These are phyloP conservation scores for Leonotis leonurus DNA, from an alignment of 257 asterid genomes.

Conservation along the genomic window DNA sequence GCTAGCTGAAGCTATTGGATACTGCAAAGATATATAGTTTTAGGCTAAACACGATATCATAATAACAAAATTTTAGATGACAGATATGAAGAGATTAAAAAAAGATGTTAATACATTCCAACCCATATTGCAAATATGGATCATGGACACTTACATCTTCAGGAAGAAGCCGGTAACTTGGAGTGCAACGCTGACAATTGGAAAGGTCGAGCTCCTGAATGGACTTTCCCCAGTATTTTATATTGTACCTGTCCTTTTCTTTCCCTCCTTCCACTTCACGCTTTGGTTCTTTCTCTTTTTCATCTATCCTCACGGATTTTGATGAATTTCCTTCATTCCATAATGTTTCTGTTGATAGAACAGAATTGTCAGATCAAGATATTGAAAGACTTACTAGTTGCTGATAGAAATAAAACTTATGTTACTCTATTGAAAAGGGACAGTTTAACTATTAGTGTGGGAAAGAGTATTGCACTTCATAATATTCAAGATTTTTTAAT, in stretches of 20 bases:
- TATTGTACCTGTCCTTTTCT: slow-evolving; percentile 69
- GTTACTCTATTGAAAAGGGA: neutral
- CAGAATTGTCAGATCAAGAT: slow-evolving; percentile 20
- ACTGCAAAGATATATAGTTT: slow-evolving; percentile 44
- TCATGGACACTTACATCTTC: slow-evolving; percentile 61
- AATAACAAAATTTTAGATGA: slow-evolving; percentile 1
- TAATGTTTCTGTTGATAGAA: slow-evolving; percentile 51
- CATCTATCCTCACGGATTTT: slow-evolving; percentile 52
- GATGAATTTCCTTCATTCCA: slow-evolving; percentile 82
- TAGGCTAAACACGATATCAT: neutral
- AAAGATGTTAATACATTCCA: neutral
- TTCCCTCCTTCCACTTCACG: slow-evolving; percentile 77
- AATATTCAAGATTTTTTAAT: neutral
- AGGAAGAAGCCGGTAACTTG: slow-evolving; percentile 98
- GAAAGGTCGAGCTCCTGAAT: slow-evolving; percentile 97
- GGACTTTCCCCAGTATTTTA: slow-evolving; percentile 88
- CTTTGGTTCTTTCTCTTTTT: slow-evolving; percentile 73
- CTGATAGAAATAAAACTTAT: neutral
- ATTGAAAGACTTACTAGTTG: neutral
- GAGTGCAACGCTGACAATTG: slow-evolving; percentile 69
- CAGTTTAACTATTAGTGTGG: neutral
- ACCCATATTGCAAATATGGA: neutral
- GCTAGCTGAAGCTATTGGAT: slow-evolving; percentile 83
- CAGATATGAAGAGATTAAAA: neutral
- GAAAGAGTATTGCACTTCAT: slow-evolving; percentile 8